These are phyloP conservation scores for Bocquillonia castaneifolia DNA, from an alignment of 441 rosid species.

Conservation along the genomic window DNA sequence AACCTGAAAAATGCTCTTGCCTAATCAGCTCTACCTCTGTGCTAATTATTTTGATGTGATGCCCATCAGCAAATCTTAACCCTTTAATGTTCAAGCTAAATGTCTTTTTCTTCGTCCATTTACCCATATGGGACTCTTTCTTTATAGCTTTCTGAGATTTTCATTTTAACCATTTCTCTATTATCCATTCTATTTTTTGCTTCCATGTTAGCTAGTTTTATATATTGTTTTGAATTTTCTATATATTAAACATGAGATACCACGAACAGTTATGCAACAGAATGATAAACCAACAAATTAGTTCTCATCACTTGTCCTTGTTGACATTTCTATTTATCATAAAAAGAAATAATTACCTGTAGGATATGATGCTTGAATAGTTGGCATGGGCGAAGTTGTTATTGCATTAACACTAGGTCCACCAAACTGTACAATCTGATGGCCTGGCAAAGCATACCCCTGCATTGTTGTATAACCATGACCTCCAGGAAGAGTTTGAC, in stretches of 20 bases:
- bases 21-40: conserved; percentile 11
- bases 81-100: not conserved
- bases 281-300: not conserved
- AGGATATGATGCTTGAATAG: conserved; percentile 76
- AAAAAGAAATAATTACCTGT: conserved; percentile 34
- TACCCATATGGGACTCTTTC: not conserved
- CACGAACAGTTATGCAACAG: not conserved
- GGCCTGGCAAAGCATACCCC: conserved; percentile 73
- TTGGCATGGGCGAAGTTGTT: conserved; percentile 57
- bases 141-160: not conserved
- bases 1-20: conserved; percentile 32
- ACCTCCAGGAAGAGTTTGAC: conserved; percentile 58
- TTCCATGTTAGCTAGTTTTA: conserved; percentile 7
- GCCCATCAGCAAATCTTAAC: not conserved
- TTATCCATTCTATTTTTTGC: not conserved
- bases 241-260: not conserved
- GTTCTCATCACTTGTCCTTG: not conserved
- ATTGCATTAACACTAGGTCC: conserved; percentile 58
- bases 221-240: not conserved
- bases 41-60: not conserved
- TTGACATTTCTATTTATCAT: not conserved
- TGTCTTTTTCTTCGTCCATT: not conserved
- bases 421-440: conserved; percentile 64
- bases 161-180: not conserved
- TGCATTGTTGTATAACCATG: conserved; percentile 65